phyloP scores from a whole-genome alignment of 2,329 filamentous ascomycete species.

The Cordyceps pruinosa region DNA sequence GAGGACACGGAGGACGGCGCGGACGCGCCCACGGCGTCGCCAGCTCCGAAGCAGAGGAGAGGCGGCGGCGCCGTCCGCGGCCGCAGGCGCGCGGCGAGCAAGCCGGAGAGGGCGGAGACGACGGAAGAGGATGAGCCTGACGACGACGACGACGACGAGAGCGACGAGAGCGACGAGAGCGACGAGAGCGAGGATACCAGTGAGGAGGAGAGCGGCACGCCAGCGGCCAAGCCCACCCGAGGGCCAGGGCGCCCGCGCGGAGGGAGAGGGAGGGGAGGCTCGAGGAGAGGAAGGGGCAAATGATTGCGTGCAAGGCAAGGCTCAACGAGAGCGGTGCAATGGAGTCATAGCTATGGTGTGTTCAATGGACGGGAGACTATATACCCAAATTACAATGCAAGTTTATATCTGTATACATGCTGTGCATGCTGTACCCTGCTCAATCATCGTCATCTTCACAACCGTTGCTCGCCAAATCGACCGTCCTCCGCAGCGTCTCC shows the following conservation, averaged over 20 bases:
- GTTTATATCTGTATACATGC: neutral
- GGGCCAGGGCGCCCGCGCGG: constrained; percentile 29
- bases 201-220: constrained; percentile 31
- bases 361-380: neutral
- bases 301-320: neutral
- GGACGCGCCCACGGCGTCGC: constrained; percentile 31
- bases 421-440: neutral
- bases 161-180: neutral
- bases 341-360: neutral
- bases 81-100: constrained; percentile 33
- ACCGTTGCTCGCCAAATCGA: neutral
- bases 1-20: constrained; percentile 44
- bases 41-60: constrained; percentile 30
- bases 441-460: neutral
- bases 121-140: constrained; percentile 25
- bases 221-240: constrained; percentile 31
- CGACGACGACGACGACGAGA: constrained; percentile 22
- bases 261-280: constrained; percentile 21
- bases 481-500: constrained; percentile 26
- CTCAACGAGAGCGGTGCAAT: neutral
- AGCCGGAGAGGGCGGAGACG: constrained; percentile 23
- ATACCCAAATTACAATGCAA: constrained; percentile 6
- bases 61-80: constrained; percentile 35
- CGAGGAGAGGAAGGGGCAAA: constrained; percentile 12
- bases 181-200: constrained; percentile 22